Base-by-base conservation (phyloP, 2,329 filamentous ascomycete species). In the Ophiostoma novo-ulmi region DNA sequence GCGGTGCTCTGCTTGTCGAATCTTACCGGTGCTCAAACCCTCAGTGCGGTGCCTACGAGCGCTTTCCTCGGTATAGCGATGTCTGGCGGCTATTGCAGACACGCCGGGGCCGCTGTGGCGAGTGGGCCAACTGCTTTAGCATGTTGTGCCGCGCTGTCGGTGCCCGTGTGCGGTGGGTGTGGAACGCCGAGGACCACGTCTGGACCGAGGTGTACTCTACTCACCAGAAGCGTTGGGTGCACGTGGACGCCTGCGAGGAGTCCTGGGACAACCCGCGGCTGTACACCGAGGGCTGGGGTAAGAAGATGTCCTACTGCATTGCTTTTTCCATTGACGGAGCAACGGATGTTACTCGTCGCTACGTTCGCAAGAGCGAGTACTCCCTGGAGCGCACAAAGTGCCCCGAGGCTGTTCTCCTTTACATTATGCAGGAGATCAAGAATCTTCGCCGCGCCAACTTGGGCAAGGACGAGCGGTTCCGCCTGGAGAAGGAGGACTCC, bases 171-270 rank as follows among this genome's bases (percentile, higher is more conserved):
- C 88, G 95, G 77, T 99, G 95, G 95, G 91, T 99, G 13, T 99
- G 95, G 95, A 98, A 98, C 76, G 90, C 91, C 39, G 95, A 98
- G 80, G 95, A 98, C 79, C 92, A 97, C 77, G 92, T 97, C 36
- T 99, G 95, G 95, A 97, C 94, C 0, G 95, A 98, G 77, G 91
- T 98, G 17, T 99, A 97, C 81, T 97, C 94, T 2, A 92, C 95
- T 73, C 93, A 97, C 80, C 91, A 94, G 77, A 89, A 91, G 79
- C 88, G 93, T 78, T 99, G 95, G 95, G 86, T 98, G n/a, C 94
- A 98, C 75, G 93, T 97, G 61, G 95, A 99, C 79, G 89, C 90
- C 44, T 97, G 94, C 77, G 95, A 98, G 79, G 94, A 94, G 78
- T 89, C 92, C 1, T 98, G 94, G 93, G 95, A 99, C 78, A 93